Conservation (phyloP, 306 rosid genomes). For the Cotoneaster glaucophyllus region DNA sequence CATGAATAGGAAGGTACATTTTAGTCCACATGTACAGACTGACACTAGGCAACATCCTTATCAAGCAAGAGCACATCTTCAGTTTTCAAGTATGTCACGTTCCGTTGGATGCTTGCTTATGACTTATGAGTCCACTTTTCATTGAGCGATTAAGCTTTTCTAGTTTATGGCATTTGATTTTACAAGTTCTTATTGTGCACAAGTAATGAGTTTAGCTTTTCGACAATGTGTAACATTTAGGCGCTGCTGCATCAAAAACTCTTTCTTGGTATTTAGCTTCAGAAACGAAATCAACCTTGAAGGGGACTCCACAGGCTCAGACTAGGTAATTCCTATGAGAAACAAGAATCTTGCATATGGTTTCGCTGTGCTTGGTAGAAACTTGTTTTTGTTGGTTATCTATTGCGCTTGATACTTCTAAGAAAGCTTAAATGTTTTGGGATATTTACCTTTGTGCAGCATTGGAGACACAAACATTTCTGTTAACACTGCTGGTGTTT, state of each 20-base stretch:
- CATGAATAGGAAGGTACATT: conserved; percentile 76
- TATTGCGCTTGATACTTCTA: not conserved
- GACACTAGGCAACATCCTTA: conserved; percentile 45
- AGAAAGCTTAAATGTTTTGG: not conserved
- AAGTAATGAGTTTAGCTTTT: conserved; percentile 8
- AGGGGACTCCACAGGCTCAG: conserved; percentile 39
- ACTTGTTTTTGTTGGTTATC: not conserved
- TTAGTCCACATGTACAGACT: conserved; percentile 44
- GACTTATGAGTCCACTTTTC: not conserved
- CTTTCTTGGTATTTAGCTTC: conserved; percentile 98
- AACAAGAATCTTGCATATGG: not conserved
- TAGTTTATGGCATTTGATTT: conserved; percentile 4
- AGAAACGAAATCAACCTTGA: conserved; percentile 72
- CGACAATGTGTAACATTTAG: conserved; percentile 24
- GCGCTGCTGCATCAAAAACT: conserved; percentile 57
- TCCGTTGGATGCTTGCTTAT: not conserved
- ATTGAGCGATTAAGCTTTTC: not conserved
- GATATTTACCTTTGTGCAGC: conserved; percentile 35
- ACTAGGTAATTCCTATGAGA: conserved; percentile 30
- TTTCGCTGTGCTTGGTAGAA: not conserved
- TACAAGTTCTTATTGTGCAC: not conserved
- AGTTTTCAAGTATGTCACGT: conserved; percentile 54
- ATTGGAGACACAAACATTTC: conserved; percentile 35
- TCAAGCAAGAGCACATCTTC: conserved; percentile 54
- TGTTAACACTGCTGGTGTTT: conserved; percentile 50